These are phyloP conservation scores for Ceratocystiopsis brevicomis DNA, from an alignment of 2,329 filamentous ascomycete species.

Conservation along the genomic window DNA sequence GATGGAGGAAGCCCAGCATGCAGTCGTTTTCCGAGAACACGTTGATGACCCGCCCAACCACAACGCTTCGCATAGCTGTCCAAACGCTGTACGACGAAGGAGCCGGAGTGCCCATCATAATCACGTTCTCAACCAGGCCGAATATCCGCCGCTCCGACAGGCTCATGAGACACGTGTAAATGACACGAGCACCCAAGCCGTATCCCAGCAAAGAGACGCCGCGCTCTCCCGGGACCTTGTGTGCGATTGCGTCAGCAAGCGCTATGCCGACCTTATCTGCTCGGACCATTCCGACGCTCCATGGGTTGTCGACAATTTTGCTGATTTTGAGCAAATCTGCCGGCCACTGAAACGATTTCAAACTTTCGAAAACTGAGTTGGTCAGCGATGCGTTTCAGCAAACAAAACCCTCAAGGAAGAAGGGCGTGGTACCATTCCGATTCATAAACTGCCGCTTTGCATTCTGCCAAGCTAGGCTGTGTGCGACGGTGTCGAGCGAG, in stretches of 20 bases:
- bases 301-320: slow-evolving; percentile 65
- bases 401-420: background rate
- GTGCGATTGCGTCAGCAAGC: slow-evolving; percentile 66
- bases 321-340: slow-evolving; percentile 44
- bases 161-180: slow-evolving; percentile 65
- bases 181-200: slow-evolving; percentile 62
- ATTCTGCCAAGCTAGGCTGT: slow-evolving; percentile 60
- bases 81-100: slow-evolving; percentile 56
- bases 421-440: slow-evolving; percentile 20
- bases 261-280: slow-evolving; percentile 53
- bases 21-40: slow-evolving; percentile 78
- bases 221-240: slow-evolving; percentile 65
- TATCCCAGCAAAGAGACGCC: slow-evolving; percentile 68
- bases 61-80: slow-evolving; percentile 59
- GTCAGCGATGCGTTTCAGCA: background rate
- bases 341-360: slow-evolving; percentile 29
- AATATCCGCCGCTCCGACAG: slow-evolving; percentile 69
- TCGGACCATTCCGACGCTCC: slow-evolving; percentile 55
- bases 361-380: slow-evolving; percentile 2
- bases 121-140: slow-evolving; percentile 67
- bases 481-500: slow-evolving; percentile 58
- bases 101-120: slow-evolving; percentile 67
- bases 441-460: slow-evolving; percentile 35
- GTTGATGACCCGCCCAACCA: slow-evolving; percentile 71
- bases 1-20: slow-evolving; percentile 73